Base-by-base conservation (phyloP, 805 yeast genomes). In the Babjeviella inositovora region DNA sequence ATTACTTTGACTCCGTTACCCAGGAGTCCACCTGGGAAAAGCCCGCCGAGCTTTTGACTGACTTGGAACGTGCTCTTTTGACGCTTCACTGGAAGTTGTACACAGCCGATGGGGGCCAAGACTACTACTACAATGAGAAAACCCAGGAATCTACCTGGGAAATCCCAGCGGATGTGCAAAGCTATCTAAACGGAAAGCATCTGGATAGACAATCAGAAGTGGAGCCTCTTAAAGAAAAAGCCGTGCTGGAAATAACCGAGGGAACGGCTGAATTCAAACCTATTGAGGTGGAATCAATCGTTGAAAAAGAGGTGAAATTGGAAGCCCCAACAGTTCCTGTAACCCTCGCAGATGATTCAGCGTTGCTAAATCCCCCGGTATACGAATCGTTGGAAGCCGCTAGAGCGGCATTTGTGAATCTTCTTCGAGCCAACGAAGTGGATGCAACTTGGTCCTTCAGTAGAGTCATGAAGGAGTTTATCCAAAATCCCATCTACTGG, bases 81-180 rank as follows among this genome's bases (percentile, higher is more conserved):
- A 48, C 50, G 11, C 57, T 72, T 2, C 66, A 63, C 10, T 74
- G 80, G 80, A 47, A 47, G 16, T 53, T 50, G 32, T 55, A 56
- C 28, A 38, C 43, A 2, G 55, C 72, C 0, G 71, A 62, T 5
- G 84, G 56, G 7, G 64, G 85, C 3, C 50, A 50, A 24, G 51
- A 55, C 11, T 82, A 82, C 43, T 84, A 77, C 52, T 73, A 72
- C 45, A 76, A 77, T 38, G 50, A 57, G 8, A 45, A 45, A 14
- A 65, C 87, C 0, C 61, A 67, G 5, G 70, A 70, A 35, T 72
- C 90, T 11, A 70, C 73, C 0, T 85, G 95, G 95, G 77, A 71
- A 11, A 45, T 66, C n/a, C 94, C 94, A 0, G 53, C 41, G 1
- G 71, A 58, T 15, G 53, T 65, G 17, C 32, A 8, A 28, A 19